Evolutionary conservation across 192 early-diverging fungal genomes (phyloP).

Genomic region (Coemansia sp.): DNA sequence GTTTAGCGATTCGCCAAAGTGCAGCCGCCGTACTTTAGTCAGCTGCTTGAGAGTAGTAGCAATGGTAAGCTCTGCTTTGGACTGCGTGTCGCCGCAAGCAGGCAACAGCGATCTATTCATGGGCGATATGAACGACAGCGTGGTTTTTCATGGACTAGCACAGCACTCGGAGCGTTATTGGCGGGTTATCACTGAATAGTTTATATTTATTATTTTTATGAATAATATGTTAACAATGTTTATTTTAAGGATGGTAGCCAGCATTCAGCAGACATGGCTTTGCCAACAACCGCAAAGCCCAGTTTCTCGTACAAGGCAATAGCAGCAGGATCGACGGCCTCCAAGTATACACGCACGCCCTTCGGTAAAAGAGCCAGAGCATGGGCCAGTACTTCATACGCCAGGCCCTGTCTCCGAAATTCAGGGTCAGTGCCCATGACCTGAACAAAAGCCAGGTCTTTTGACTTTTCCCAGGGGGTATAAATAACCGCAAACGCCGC

Average conservation of each 20-base stretch:
- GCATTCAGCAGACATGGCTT: constrained; percentile 9
- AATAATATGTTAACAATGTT: no score
- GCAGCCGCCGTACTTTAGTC: no score
- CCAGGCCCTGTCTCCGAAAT: constrained; percentile 17
- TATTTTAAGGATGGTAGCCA: not conserved
- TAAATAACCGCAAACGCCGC: constrained; percentile 25
- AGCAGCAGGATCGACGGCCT: constrained; percentile 14
- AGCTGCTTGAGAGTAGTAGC: no score
- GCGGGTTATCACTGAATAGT: no score
- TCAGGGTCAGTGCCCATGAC: constrained; percentile 17
- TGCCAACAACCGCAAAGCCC: constrained; percentile 21
- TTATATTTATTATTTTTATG: no score
- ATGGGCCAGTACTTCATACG: constrained; percentile 4
- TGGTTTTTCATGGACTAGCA: no score
- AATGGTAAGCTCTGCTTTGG: no score
- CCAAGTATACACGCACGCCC: constrained; percentile 20
- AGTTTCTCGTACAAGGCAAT: constrained; percentile 20
- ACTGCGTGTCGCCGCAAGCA: no score
- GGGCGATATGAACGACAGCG: no score
- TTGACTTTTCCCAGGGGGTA: constrained; percentile 14
- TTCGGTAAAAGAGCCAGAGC: constrained; percentile 1
- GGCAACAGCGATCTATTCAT: no score
- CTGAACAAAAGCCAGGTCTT: constrained; percentile 21
- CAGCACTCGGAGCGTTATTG: no score
- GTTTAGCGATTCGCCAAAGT: no score